phyloP scores from a whole-genome alignment of 306 rosid genomes.

The Vicia faba region DNA sequence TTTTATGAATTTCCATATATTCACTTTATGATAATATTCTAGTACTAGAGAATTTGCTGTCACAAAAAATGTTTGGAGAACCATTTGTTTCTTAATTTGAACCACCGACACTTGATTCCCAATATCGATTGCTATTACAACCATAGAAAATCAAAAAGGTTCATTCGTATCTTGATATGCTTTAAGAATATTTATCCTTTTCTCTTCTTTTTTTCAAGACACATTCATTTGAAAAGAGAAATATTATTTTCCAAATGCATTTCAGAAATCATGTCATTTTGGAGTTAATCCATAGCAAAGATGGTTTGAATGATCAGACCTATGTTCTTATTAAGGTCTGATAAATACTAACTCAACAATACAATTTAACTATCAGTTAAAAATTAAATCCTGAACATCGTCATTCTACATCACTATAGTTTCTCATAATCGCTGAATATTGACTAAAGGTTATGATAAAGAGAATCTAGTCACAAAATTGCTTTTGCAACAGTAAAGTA shows the following conservation, averaged over 20 bases:
- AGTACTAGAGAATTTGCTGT: not conserved
- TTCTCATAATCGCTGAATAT: too few species aligned
- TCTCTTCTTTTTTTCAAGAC: not conserved
- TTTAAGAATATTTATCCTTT: not conserved
- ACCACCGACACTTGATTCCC: slow-evolving; percentile 5
- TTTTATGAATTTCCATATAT: too few species aligned
- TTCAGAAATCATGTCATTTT: not conserved
- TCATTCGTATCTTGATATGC: not conserved
- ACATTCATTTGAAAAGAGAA: not conserved
- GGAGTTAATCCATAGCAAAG: not conserved
- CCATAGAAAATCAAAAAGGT: not conserved
- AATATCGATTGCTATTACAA: not conserved
- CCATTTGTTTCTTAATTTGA: not conserved
- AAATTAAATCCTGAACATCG: too few species aligned
- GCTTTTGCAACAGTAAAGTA: too few species aligned
- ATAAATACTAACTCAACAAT: not conserved
- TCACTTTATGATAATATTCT: slow-evolving; percentile 9
- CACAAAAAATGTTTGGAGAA: not conserved
- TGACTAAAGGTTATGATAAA: too few species aligned
- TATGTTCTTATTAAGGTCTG: too few species aligned
- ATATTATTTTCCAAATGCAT: not conserved
- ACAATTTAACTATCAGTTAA: slow-evolving; percentile 33
- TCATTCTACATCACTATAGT: too few species aligned
- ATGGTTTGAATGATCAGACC: too few species aligned
- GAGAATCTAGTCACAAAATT: too few species aligned